Percentiles rank a stretch among this genome's conserved stretches.
Evolutionary conservation across 179 eudicot genomes (phyloP).

Genomic region (Vitellaria paradoxa): DNA sequence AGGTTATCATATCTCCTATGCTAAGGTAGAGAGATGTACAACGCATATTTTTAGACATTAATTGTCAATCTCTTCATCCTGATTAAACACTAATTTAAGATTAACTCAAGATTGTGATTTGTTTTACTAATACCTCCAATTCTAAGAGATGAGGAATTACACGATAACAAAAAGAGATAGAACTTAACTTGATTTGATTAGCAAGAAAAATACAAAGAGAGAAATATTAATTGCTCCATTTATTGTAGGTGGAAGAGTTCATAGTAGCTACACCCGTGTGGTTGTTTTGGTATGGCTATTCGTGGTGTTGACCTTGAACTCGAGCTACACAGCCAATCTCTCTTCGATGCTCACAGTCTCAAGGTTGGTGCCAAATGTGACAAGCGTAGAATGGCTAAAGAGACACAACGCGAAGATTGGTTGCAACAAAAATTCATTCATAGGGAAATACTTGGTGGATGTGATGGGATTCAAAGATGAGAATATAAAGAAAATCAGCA

Average conservation of each 20-base stretch:
- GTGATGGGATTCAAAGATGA: conserved; percentile 8
- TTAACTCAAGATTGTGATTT: too few relatives aligned
- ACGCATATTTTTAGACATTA: too few relatives aligned
- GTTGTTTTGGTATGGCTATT: conserved; percentile 35
- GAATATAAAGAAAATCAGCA: conserved; percentile 22
- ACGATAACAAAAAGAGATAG: too few relatives aligned
- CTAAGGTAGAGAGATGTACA: too few relatives aligned
- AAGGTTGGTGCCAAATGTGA: conserved; percentile 24
- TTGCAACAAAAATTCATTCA: conserved; percentile 34
- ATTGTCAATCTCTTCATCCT: too few relatives aligned
- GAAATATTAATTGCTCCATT: not conserved
- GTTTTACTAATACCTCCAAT: too few relatives aligned
- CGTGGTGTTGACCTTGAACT: conserved; percentile 32
- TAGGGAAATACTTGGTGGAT: conserved; percentile 20
- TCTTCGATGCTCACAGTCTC: conserved; percentile 42
- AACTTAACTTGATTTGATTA: too few relatives aligned
- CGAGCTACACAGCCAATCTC: conserved; percentile 37
- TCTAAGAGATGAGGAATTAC: too few relatives aligned
- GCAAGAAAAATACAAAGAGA: too few relatives aligned
- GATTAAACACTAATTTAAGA: too few relatives aligned
- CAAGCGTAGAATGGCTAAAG: conserved; percentile 20
- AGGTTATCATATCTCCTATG: too few relatives aligned
- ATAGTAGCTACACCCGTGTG: conserved; percentile 24
- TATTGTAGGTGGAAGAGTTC: conserved; percentile 27
- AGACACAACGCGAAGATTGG: conserved; percentile 30